Evolutionary conservation across 768 basidiomycete species (phyloP).

Genomic region (Boletellus ananiceps): DNA sequence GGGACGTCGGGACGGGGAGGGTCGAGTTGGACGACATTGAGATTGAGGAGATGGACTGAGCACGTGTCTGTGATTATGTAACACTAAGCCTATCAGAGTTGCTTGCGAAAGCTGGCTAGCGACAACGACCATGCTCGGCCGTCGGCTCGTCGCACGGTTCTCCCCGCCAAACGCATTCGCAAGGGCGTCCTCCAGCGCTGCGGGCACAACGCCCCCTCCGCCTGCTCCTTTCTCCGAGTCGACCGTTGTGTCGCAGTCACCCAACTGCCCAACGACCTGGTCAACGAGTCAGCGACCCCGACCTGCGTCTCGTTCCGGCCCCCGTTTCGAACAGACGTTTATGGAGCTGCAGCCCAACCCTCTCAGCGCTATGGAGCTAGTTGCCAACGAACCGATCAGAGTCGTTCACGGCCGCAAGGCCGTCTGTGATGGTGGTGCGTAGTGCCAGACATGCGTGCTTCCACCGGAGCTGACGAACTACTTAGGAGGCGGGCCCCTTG

Average conservation of each 20-base stretch:
- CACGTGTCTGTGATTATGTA: not conserved
- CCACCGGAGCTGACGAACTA: slow-evolving; percentile 12
- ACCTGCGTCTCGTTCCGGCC: slow-evolving; percentile 51
- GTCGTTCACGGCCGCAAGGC: slow-evolving; percentile 81
- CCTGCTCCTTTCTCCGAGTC: slow-evolving; percentile 20
- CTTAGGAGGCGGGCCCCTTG: slow-evolving; percentile 87
- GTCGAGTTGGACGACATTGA: slow-evolving; percentile 50
- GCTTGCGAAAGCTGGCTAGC: not conserved
- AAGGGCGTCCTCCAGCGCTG: slow-evolving; percentile 26
- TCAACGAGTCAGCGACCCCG: slow-evolving; percentile 76
- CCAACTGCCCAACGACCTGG: slow-evolving; percentile 83
- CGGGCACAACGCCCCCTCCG: slow-evolving; percentile 7
- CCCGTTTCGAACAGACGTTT: slow-evolving; percentile 89
- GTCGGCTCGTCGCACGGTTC: slow-evolving; percentile 21
- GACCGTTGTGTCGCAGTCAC: slow-evolving; percentile 59
- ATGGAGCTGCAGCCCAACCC: slow-evolving; percentile 88
- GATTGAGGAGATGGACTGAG: slow-evolving; percentile 21
- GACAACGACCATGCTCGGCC: slow-evolving; percentile 25
- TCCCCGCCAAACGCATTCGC: slow-evolving; percentile 10
- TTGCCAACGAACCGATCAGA: slow-evolving; percentile 80
- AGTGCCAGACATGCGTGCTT: not conserved
- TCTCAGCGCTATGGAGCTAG: slow-evolving; percentile 85
- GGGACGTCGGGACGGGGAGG: slow-evolving; percentile 37
- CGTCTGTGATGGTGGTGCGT: slow-evolving; percentile 92
- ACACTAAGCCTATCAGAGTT: not conserved